Conservation (phyloP, 1,139 yeast species). For the Debaryomyces coudertii region DNA sequence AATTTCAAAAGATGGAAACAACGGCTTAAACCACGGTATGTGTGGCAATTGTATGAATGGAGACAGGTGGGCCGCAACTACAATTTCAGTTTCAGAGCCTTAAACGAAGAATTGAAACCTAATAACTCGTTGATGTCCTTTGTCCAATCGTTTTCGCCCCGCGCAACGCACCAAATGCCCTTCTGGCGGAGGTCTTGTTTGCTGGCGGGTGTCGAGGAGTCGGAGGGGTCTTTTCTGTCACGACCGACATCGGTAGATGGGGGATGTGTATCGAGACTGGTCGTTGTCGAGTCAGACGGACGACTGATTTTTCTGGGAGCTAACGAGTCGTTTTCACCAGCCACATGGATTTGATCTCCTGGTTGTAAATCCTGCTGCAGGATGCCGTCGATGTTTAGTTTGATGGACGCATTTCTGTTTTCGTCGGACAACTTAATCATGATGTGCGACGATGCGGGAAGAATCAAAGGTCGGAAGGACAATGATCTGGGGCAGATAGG, state of each 20-base stretch:
- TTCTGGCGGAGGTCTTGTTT: slow-evolving; percentile 23
- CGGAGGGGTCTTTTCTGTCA: neutral
- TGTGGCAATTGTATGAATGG: neutral
- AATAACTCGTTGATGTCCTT: slow-evolving; percentile 81
- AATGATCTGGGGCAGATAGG: slow-evolving; percentile 91
- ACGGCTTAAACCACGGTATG: too few relatives aligned
- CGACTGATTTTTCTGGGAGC: slow-evolving; percentile 36
- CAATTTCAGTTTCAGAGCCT: slow-evolving; percentile 20
- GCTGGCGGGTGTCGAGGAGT: neutral
- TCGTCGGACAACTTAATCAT: slow-evolving; percentile 64
- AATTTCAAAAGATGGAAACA: neutral
- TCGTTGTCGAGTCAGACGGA: slow-evolving; percentile 12
- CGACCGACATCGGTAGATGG: neutral
- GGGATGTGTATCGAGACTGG: neutral
- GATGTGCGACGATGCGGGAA: slow-evolving; percentile 75
- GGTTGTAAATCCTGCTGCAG: slow-evolving; percentile 67
- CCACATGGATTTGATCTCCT: slow-evolving; percentile 80
- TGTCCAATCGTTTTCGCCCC: slow-evolving; percentile 87
- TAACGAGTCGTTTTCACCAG: slow-evolving; percentile 59
- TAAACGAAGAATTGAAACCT: slow-evolving; percentile 86
- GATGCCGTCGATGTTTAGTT: slow-evolving; percentile 79
- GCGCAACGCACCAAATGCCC: slow-evolving; percentile 90
- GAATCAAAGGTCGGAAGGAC: slow-evolving; percentile 80
- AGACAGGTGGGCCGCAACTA: neutral
- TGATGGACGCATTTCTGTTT: slow-evolving; percentile 47